These are phyloP conservation scores for Rhodotorula babjevae DNA, from an alignment of 768 basidiomycete species.

Conservation along the genomic window DNA sequence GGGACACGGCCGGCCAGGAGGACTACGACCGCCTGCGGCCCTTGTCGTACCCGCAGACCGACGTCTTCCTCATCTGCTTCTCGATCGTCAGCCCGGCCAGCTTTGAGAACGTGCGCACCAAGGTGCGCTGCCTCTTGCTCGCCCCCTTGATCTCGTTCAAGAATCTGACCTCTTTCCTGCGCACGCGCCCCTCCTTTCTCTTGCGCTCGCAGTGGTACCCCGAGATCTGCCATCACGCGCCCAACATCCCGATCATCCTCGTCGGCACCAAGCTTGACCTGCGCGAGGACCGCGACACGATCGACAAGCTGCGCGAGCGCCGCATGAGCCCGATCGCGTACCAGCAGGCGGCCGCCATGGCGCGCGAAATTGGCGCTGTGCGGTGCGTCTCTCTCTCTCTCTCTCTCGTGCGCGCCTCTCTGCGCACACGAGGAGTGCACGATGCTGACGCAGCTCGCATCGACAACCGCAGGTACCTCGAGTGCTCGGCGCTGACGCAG, in stretches of 20 bases:
- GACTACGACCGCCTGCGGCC: conserved; percentile 98
- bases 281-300: conserved; percentile 86
- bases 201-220: conserved; percentile 70
- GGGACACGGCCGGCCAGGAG: conserved; percentile 99
- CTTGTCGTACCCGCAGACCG: conserved; percentile 96
- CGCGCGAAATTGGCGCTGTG: conserved; percentile 88
- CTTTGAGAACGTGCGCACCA: conserved; percentile 97
- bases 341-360: conserved; percentile 81
- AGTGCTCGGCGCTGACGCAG: conserved; percentile 94
- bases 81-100: conserved; percentile 95
- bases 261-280: conserved; percentile 97
- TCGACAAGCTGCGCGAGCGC: conserved; percentile 90
- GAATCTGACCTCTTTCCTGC: neutral
- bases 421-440: conserved; percentile 72
- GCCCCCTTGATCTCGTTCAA: neutral
- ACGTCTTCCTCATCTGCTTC: conserved; percentile 99
- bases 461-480: conserved; percentile 57
- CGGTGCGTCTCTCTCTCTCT: conserved; percentile 54
- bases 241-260: conserved; percentile 83
- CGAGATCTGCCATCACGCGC: conserved; percentile 95
- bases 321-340: conserved; percentile 95
- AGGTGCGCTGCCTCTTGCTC: conserved; percentile 53
- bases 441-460: conserved; percentile 70
- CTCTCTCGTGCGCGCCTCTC: no score
- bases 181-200: neutral